These are phyloP conservation scores for Ostreobium quekettii DNA, from an alignment of 139 green algal genomes.

Conservation along the genomic window DNA sequence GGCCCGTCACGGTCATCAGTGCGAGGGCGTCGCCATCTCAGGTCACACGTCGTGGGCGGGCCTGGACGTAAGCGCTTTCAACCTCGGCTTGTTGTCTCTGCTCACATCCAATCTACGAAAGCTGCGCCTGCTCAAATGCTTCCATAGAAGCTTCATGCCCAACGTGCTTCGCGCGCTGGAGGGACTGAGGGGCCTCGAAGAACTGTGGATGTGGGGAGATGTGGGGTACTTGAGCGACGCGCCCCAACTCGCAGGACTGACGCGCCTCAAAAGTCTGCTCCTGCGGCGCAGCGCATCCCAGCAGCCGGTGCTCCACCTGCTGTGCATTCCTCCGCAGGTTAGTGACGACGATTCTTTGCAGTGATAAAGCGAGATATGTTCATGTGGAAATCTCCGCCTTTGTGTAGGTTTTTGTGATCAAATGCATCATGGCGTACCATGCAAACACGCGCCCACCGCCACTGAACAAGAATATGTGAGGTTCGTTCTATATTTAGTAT, in stretches of 20 bases:
- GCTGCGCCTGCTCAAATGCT: conserved; percentile 2
- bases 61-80: neutral
- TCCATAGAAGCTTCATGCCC: neutral
- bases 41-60: neutral
- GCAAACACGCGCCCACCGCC: too few species aligned
- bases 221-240: neutral
- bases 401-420: too few species aligned
- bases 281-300: neutral
- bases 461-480: too few species aligned
- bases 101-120: neutral
- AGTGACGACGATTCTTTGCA: too few species aligned
- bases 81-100: neutral
- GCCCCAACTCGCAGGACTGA: neutral
- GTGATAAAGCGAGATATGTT: too few species aligned
- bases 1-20: neutral
- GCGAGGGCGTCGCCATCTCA: neutral
- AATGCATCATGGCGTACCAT: too few species aligned
- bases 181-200: neutral
- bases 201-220: neutral
- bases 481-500: too few species aligned
- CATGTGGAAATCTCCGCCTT: too few species aligned
- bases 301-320: neutral
- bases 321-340: neutral
- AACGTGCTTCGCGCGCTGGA: neutral
- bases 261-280: neutral